Percentiles rank a stretch among this genome's conserved stretches.
Evolutionary conservation across 1,284 basidiomycete species (phyloP).

Genomic region (Cryptococcus amylolentus): DNA sequence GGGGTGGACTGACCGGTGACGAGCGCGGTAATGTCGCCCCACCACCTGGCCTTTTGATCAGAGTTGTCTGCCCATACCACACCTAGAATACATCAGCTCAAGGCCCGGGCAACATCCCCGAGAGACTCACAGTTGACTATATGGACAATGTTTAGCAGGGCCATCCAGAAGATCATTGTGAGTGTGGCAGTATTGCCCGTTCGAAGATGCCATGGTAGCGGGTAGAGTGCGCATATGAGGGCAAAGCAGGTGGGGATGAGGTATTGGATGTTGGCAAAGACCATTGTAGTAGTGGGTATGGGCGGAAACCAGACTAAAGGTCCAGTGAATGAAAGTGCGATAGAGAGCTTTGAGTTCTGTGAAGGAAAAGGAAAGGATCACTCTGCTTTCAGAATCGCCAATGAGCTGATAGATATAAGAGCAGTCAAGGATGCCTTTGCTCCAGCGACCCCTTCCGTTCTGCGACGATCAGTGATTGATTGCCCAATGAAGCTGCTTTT

Average conservation of each 20-base stretch:
- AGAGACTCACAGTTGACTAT: constrained; percentile 33
- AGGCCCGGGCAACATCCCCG: neutral
- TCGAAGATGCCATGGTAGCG: constrained; percentile 41
- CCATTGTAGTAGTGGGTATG: constrained; percentile 4
- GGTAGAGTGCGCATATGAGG: constrained; percentile 30
- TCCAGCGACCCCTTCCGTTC: too few species aligned
- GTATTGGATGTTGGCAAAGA: constrained; percentile 20
- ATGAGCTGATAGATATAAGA: too few species aligned
- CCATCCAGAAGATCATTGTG: constrained; percentile 46
- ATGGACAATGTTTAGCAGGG: constrained; percentile 29
- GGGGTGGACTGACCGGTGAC: constrained; percentile 21
- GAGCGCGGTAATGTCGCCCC: constrained; percentile 31
- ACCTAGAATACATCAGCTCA: constrained; percentile 20
- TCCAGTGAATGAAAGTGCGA: too few species aligned
- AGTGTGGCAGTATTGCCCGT: constrained; percentile 38
- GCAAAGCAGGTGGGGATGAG: constrained; percentile 28
- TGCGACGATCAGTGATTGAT: too few species aligned
- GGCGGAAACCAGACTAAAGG: neutral
- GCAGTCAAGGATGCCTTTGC: too few species aligned
- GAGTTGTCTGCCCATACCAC: constrained; percentile 30
- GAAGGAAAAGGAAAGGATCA: too few species aligned
- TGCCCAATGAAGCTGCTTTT: too few species aligned
- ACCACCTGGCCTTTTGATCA: constrained; percentile 27
- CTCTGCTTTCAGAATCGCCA: too few species aligned
- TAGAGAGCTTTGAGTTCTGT: too few species aligned